Conservation (phyloP, 2,329 filamentous ascomycete genomes). For the Arachnomyces sp. region DNA sequence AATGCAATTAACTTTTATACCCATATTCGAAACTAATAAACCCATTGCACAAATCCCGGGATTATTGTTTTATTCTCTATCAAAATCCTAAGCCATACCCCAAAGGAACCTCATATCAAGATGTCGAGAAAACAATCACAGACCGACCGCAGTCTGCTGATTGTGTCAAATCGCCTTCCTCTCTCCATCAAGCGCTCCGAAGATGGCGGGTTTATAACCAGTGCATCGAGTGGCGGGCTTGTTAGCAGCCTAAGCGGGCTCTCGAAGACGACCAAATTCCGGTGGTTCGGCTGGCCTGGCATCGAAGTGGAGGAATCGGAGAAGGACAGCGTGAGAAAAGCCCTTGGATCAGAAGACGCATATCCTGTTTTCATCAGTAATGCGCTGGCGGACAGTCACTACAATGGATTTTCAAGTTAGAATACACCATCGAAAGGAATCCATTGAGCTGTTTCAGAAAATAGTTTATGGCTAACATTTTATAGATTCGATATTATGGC, state of each 20-base stretch:
- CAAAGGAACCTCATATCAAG: neutral
- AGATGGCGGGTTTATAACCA: conserved; percentile 75
- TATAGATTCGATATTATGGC: conserved; percentile 88
- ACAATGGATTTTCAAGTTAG: conserved; percentile 92
- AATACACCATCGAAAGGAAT: neutral
- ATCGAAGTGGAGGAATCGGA: conserved; percentile 77
- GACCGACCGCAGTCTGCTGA: conserved; percentile 34
- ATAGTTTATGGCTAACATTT: conserved; percentile 1
- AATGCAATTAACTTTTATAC: no score
- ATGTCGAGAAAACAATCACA: conserved; percentile 2
- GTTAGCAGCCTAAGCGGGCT: conserved; percentile 84
- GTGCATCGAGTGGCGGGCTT: conserved; percentile 83
- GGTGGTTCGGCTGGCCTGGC: conserved; percentile 96
- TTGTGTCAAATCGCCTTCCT: conserved; percentile 85
- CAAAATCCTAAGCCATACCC: no score
- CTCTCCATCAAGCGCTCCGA: conserved; percentile 85
- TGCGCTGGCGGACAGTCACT: conserved; percentile 81
- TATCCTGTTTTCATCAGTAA: conserved; percentile 82
- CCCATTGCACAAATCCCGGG: no score
- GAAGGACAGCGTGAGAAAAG: conserved; percentile 58
- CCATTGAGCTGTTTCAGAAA: neutral
- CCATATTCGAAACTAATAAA: no score
- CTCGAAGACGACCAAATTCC: conserved; percentile 80
- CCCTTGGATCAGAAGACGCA: conserved; percentile 71
- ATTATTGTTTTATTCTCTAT: no score